A percentile compares a stretch with the other conserved stretches of the same genome.
Evolutionary conservation across 139 green algal genomes (phyloP).

Genomic region (Astrephomene gubernaculifera): DNA sequence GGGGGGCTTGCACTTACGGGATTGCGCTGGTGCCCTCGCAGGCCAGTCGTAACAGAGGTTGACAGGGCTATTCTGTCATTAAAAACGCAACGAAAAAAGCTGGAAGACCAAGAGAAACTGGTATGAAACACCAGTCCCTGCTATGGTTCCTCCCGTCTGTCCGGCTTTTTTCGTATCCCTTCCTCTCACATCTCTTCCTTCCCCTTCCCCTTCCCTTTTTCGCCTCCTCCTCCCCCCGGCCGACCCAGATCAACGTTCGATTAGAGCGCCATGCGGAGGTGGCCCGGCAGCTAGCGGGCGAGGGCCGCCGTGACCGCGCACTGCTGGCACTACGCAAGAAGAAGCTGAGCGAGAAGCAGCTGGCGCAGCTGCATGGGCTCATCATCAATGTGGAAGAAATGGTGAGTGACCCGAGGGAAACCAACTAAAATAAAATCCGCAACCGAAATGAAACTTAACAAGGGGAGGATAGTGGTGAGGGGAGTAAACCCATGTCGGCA

Average conservation of each 20-base stretch:
- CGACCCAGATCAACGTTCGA: conserved; percentile 59
- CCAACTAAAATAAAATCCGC: too few relatives aligned
- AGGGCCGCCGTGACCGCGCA: conserved; percentile 64
- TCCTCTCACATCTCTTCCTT: not conserved
- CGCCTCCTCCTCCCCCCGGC: not conserved
- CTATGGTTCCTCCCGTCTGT: too few relatives aligned
- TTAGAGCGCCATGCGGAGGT: conserved; percentile 62
- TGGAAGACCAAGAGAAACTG: conserved; percentile 74
- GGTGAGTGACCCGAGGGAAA: conserved; percentile 64
- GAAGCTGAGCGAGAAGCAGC: conserved; percentile 72
- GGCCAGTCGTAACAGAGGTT: conserved; percentile 71
- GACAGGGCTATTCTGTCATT: conserved; percentile 81
- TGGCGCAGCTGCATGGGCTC: conserved; percentile 22
- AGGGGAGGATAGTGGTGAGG: too few relatives aligned
- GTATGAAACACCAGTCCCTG: conserved; percentile 47
- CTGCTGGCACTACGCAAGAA: conserved; percentile 82
- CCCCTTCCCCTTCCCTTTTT: not conserved
- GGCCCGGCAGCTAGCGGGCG: conserved; percentile 55
- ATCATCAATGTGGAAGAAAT: conserved; percentile 82
- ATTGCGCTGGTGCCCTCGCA: too few relatives aligned
- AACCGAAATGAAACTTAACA: too few relatives aligned
- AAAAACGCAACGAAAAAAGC: conserved; percentile 80
- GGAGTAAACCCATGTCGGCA: too few relatives aligned
- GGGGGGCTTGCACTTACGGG: too few relatives aligned
- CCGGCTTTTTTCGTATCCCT: not conserved